Percentiles rank a stretch among this genome's conserved stretches.
Evolutionary conservation across 768 basidiomycete species (phyloP).

Genomic region (Boletellus emodensis): DNA sequence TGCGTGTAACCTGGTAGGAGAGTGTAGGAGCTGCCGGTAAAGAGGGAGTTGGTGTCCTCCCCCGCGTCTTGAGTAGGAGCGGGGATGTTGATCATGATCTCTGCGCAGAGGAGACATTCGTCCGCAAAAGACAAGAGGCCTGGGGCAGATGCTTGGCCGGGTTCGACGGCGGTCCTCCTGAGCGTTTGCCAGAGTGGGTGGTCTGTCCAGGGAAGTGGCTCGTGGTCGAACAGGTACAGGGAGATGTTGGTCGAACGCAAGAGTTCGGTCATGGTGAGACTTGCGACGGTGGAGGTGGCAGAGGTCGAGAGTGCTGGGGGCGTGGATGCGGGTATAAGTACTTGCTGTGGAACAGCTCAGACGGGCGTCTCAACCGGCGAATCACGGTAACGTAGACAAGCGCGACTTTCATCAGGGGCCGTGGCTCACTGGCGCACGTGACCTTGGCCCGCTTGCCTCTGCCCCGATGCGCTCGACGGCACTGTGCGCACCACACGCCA

Average conservation of each 20-base stretch:
- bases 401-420: too few species aligned
- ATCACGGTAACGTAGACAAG: too few species aligned
- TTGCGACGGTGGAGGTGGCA: neutral
- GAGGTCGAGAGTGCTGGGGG: neutral
- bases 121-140: constrained; percentile 22
- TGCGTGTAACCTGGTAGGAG: too few species aligned
- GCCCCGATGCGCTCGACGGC: constrained; percentile 17
- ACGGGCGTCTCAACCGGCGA: too few species aligned
- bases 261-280: constrained; percentile 1
- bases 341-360: constrained; percentile 9
- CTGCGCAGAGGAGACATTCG: constrained; percentile 29
- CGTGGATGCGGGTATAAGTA: constrained; percentile 12
- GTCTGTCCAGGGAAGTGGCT: neutral
- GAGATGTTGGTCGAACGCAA: constrained; percentile 14
- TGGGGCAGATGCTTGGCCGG: constrained; percentile 23
- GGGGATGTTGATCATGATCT: constrained; percentile 7
- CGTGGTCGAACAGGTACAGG: constrained; percentile 2
- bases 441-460: neutral
- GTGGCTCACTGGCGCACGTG: neutral
- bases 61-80: neutral
- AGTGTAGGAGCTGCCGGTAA: neutral
- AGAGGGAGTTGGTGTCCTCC: neutral
- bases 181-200: constrained; percentile 23
- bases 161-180: constrained; percentile 23
- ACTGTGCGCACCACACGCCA: constrained; percentile 6